A percentile compares a stretch with the other conserved stretches of the same genome.
Evolutionary conservation across 2,329 filamentous ascomycete genomes (phyloP).

Genomic region (Tolypocladium amazonense): DNA sequence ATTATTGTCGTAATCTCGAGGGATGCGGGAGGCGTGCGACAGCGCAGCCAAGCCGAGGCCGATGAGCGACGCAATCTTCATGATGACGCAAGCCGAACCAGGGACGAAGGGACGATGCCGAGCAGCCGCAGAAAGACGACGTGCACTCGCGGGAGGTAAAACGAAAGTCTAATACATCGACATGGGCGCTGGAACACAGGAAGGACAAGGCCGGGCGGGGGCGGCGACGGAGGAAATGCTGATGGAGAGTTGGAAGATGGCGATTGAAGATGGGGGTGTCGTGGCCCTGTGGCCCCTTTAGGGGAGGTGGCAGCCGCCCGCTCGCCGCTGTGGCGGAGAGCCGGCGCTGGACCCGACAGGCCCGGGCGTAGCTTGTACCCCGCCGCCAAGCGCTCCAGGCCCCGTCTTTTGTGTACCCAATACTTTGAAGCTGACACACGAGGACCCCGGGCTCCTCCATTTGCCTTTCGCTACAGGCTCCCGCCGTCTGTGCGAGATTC

Average conservation of each 20-base stretch:
- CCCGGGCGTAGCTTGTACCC: neutral
- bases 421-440: too few species aligned
- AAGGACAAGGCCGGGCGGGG: too few species aligned
- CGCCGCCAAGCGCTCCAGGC: neutral
- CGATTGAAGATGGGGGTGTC: neutral
- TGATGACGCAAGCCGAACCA: conserved; percentile 27
- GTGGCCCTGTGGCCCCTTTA: neutral
- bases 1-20: conserved; percentile 65
- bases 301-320: neutral
- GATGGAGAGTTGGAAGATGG: neutral
- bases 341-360: neutral
- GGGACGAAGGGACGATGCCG: neutral
- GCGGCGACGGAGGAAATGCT: neutral
- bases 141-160: neutral
- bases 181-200: too few species aligned
- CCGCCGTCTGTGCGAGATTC: neutral
- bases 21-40: conserved; percentile 36
- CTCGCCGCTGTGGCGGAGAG: neutral
- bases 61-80: conserved; percentile 43
- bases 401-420: neutral
- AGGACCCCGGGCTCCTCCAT: too few species aligned
- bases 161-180: neutral
- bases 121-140: neutral
- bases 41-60: conserved; percentile 41
- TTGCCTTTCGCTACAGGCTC: neutral